Evolutionary conservation across 2,329 filamentous ascomycete species (phyloP).

Genomic region (Aulographum hederae): DNA sequence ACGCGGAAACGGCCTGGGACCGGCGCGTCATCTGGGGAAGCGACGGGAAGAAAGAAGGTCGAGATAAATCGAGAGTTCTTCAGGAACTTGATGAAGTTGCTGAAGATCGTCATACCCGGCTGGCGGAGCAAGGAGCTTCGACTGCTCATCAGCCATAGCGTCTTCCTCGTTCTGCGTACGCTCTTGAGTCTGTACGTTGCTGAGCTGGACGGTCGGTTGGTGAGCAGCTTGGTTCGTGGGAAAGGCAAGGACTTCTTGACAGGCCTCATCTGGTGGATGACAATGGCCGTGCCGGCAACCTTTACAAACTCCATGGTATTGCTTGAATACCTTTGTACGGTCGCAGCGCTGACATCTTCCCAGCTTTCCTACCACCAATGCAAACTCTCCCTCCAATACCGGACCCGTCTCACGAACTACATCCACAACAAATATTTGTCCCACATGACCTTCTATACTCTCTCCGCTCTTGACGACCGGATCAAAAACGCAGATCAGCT

Average conservation of each 20-base stretch:
- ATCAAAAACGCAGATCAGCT: slow-evolving; percentile 98
- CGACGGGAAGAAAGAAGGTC: slow-evolving; percentile 50
- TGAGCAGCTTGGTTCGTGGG: slow-evolving; percentile 81
- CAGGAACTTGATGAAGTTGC: slow-evolving; percentile 54
- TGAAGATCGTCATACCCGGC: slow-evolving; percentile 78
- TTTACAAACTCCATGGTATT: slow-evolving; percentile 95
- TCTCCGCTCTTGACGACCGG: slow-evolving; percentile 85
- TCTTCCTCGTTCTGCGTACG: slow-evolving; percentile 80
- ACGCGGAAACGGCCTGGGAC: slow-evolving; percentile 31
- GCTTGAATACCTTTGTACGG: no score
- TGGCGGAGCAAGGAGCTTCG: slow-evolving; percentile 79
- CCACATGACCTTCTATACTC: slow-evolving; percentile 95
- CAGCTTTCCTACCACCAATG: slow-evolving; percentile 94
- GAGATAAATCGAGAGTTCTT: slow-evolving; percentile 83
- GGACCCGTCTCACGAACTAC: slow-evolving; percentile 78
- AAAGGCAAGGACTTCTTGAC: slow-evolving; percentile 79
- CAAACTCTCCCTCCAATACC: slow-evolving; percentile 80
- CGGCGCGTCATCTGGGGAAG: slow-evolving; percentile 18
- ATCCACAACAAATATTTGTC: slow-evolving; percentile 93
- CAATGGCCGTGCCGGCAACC: slow-evolving; percentile 85
- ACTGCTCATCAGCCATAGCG: slow-evolving; percentile 73
- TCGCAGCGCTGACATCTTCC: not conserved
- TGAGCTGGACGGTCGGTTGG: slow-evolving; percentile 82
- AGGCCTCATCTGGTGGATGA: slow-evolving; percentile 94
- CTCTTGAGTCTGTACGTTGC: slow-evolving; percentile 91